Base-by-base conservation (phyloP, 352 stramenopile species). In the Phytophthora palmivora region DNA sequence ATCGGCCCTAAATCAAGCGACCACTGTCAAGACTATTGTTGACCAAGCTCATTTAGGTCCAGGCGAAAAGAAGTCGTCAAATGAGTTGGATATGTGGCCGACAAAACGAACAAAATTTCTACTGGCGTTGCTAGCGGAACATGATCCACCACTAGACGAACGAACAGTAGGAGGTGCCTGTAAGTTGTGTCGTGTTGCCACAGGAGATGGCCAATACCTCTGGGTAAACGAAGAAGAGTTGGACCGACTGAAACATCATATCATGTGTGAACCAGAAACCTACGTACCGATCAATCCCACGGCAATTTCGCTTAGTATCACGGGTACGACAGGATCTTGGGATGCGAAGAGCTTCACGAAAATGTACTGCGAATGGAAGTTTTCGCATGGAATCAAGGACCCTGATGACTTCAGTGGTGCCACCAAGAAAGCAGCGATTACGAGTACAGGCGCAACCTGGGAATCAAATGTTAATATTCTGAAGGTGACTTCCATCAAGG, bases 1-100 rank as follows among this genome's bases (percentile, higher is more conserved):
- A 46, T 46, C 19, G 2, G 9, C 3, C 15, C 21, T 46, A 22
- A 15, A 28, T 28, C 1, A 18, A 14, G 21, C 42, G 0, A 22
- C 12, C 6, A 49, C 42, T 2, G 24, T 36, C 14, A 49, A 37
- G 22, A 5, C 11, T 1, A 49, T 51, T 39, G 22, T 51, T 39
- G 44, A 51, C 15, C 3, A n/a, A 26, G 44, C 44, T 16, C 14
- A 39, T n/a, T 5, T 51, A 6, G 12, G 5, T 18, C 22, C 22
- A 48, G 42, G 42, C 42, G 6, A 36, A 16, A 21, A 36, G 12
- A 48, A 48, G 11, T 36, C 42, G 7, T 33, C 42, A 22, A 34
- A 48, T 8, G 24, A 48, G 19, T 32, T 46, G 39, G 19, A 6
- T 21, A 28, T 28, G 24, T 22, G 9, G 6, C 44, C n/a, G 12